Conservation (phyloP, 2,329 filamentous ascomycete genomes). For the Arthrocladium fulminans region DNA sequence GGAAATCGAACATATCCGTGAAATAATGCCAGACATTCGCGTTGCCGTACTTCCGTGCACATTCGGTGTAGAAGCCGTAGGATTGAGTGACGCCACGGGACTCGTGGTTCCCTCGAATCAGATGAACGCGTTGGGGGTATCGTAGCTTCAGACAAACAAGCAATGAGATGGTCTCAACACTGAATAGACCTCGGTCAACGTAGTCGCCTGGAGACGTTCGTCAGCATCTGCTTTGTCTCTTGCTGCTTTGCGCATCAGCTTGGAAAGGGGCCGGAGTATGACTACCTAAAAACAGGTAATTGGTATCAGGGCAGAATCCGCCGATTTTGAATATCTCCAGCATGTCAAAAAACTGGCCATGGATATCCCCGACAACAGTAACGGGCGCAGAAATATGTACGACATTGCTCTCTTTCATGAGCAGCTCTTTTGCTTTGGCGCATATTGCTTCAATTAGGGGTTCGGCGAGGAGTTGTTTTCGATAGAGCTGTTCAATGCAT, state of each 20-base stretch:
- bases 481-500: slow-evolving; percentile 93
- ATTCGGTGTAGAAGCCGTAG: slow-evolving; percentile 98
- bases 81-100: slow-evolving; percentile 96
- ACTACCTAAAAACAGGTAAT: slow-evolving; percentile 90
- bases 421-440: slow-evolving; percentile 94
- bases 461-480: slow-evolving; percentile 92
- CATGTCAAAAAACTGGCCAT: slow-evolving; percentile 97
- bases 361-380: slow-evolving; percentile 95
- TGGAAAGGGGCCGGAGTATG: not conserved
- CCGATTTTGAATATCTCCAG: slow-evolving; percentile 99
- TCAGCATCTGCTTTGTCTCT: not conserved
- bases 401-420: slow-evolving; percentile 99
- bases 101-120: slow-evolving; percentile 97
- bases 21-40: slow-evolving; percentile 99
- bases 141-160: slow-evolving; percentile 94
- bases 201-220: slow-evolving; percentile 63
- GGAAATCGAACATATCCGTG: slow-evolving; percentile 99
- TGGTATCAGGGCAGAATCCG: slow-evolving; percentile 93
- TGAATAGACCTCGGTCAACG: slow-evolving; percentile 96
- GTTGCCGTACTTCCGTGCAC: slow-evolving; percentile 94
- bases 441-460: slow-evolving; percentile 98
- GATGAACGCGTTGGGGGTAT: slow-evolving; percentile 89
- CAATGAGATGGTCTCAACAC: slow-evolving; percentile 95
- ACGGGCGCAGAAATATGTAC: slow-evolving; percentile 93
- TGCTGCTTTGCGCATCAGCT: too few relatives aligned